phyloP scores from a whole-genome alignment of 2,329 filamentous ascomycete species.

The Paradendryphiella salina region DNA sequence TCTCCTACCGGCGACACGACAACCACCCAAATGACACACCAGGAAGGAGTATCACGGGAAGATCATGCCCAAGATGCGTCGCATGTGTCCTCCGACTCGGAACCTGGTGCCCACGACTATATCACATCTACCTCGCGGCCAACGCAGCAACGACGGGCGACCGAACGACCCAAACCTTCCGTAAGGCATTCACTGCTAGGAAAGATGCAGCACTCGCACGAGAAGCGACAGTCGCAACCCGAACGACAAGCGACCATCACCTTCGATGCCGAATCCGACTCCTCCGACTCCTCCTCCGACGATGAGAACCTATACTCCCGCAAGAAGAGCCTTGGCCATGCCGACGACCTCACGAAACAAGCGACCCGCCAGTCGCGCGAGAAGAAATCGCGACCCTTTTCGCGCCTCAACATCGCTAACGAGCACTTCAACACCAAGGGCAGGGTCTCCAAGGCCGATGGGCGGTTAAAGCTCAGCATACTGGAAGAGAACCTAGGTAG shows the following conservation, averaged over 20 bases:
- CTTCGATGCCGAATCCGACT: slow-evolving; percentile 38
- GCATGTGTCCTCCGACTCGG: neutral
- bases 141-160: slow-evolving; percentile 32
- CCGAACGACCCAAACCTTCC: slow-evolving; percentile 37
- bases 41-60: neutral
- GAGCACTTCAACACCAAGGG: slow-evolving; percentile 67
- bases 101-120: neutral
- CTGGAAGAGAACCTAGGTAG: slow-evolving; percentile 67
- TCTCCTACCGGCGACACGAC: neutral
- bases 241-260: slow-evolving; percentile 31
- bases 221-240: slow-evolving; percentile 17
- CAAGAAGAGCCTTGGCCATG: slow-evolving; percentile 25
- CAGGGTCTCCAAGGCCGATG: slow-evolving; percentile 68
- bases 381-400: slow-evolving; percentile 45
- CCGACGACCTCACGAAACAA: slow-evolving; percentile 13
- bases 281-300: slow-evolving; percentile 31
- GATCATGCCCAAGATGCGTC: neutral
- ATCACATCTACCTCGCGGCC: slow-evolving; percentile 20
- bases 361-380: slow-evolving; percentile 12
- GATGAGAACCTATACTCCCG: slow-evolving; percentile 25
- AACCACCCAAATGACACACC: neutral
- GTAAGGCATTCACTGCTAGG: slow-evolving; percentile 28
- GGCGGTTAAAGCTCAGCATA: slow-evolving; percentile 71
- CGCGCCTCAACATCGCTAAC: slow-evolving; percentile 64
- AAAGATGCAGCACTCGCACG: slow-evolving; percentile 19